These are phyloP conservation scores for Candida anglica DNA, from an alignment of 805 yeast species.

Conservation along the genomic window DNA sequence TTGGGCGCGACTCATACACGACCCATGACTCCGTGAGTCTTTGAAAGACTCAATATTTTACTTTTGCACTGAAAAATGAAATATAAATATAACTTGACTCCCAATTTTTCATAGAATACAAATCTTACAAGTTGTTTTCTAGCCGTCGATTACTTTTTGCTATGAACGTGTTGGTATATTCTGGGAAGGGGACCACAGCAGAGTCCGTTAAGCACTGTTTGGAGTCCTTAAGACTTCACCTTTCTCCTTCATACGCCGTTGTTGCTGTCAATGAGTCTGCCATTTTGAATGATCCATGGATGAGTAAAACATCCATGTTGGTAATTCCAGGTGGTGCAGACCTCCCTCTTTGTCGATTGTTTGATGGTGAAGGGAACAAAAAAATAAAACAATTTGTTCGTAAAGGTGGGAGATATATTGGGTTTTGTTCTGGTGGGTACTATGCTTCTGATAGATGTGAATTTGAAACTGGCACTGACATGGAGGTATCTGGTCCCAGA, in stretches of 20 bases:
- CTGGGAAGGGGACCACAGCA: slow-evolving; percentile 77
- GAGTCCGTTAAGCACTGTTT: slow-evolving; percentile 83
- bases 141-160: no score
- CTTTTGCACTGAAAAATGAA: background rate
- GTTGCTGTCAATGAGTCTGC: slow-evolving; percentile 60
- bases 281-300: slow-evolving; percentile 84
- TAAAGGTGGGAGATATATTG: slow-evolving; percentile 78
- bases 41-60: background rate
- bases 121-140: slow-evolving; percentile 9
- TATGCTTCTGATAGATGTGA: slow-evolving; percentile 73
- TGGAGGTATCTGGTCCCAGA: slow-evolving; percentile 85
- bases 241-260: slow-evolving; percentile 90
- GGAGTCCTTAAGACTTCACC: slow-evolving; percentile 65
- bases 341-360: slow-evolving; percentile 69
- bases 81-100: background rate
- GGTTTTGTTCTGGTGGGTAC: slow-evolving; percentile 96
- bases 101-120: background rate
- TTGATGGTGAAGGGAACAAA: slow-evolving; percentile 67
- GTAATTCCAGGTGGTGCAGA: slow-evolving; percentile 98
- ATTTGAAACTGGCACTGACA: slow-evolving; percentile 68
- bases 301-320: slow-evolving; percentile 65
- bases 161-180: slow-evolving; percentile 35
- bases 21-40: background rate
- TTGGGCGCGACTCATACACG: background rate
- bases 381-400: slow-evolving; percentile 61